These are phyloP conservation scores for Rhynchospora pubera DNA, from an alignment of 176 grass and related monocot genomes.

Conservation along the genomic window DNA sequence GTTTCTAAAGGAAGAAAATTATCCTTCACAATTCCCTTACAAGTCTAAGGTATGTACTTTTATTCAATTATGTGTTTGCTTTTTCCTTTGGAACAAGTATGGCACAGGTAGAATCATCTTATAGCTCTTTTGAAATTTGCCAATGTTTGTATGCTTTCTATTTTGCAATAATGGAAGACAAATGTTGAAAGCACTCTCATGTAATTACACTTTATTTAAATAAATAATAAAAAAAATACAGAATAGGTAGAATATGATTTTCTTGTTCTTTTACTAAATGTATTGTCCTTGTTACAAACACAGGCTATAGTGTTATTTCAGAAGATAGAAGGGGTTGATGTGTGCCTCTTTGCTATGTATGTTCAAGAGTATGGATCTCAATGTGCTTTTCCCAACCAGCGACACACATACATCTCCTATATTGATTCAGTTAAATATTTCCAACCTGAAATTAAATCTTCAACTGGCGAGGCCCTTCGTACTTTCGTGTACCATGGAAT, in stretches of 20 bases:
- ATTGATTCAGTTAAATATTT: slow-evolving; percentile 99
- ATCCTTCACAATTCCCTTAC: slow-evolving; percentile 75
- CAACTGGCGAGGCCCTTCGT: slow-evolving; percentile 76
- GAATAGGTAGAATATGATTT: not conserved
- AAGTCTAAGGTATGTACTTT: slow-evolving; percentile 75
- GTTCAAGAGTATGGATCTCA: slow-evolving; percentile 90
- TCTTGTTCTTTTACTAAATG: slow-evolving; percentile 11
- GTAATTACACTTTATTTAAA: not conserved
- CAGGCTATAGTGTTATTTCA: slow-evolving; percentile 95
- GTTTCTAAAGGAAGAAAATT: slow-evolving; percentile 69
- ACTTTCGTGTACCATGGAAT: slow-evolving; percentile 96
- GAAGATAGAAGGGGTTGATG: slow-evolving; percentile 79
- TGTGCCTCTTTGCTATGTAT: slow-evolving; percentile 99
- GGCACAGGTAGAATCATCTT: not conserved
- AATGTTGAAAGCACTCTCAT: not conserved
- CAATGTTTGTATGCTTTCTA: not conserved
- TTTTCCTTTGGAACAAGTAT: slow-evolving; percentile 7
- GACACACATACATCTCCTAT: slow-evolving; percentile 84
- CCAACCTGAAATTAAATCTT: slow-evolving; percentile 74
- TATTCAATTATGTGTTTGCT: slow-evolving; percentile 5
- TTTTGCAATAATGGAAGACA: not conserved
- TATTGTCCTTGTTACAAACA: slow-evolving; percentile 19
- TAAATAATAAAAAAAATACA: not conserved
- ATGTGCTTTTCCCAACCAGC: slow-evolving; percentile 68
- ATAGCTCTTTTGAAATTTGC: not conserved